Conservation (phyloP, 2,329 filamentous ascomycete genomes). For the Alternaria arborescens region DNA sequence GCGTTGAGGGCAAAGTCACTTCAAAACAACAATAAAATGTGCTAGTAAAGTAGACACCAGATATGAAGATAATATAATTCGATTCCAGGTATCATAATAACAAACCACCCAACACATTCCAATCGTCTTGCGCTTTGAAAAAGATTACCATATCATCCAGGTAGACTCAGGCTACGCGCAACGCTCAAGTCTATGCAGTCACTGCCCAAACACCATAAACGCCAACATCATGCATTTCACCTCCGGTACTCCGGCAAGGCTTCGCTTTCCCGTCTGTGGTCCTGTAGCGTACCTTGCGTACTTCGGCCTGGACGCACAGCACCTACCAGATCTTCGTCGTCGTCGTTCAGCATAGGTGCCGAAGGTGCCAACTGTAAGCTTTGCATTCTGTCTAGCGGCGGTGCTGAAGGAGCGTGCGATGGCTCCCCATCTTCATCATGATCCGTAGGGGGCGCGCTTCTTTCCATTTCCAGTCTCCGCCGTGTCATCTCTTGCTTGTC, state of each 20-base stretch:
- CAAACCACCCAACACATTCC: background rate
- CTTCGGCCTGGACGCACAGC: conserved; percentile 35
- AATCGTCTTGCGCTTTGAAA: background rate
- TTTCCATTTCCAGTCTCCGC: conserved; percentile 51
- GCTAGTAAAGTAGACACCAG: background rate
- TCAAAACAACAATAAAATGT: background rate
- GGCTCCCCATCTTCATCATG: conserved; percentile 31
- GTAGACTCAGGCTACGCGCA: background rate
- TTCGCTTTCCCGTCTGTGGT: conserved; percentile 32
- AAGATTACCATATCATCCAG: background rate
- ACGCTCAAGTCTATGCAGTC: conserved; percentile 5
- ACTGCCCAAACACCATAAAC: conserved; percentile 4
- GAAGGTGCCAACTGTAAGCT: conserved; percentile 33
- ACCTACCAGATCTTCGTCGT: conserved; percentile 44
- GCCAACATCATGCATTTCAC: conserved; percentile 20
- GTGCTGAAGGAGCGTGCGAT: conserved; percentile 30
- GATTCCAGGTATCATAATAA: background rate
- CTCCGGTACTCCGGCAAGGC: conserved; percentile 44
- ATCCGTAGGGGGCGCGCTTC: conserved; percentile 51
- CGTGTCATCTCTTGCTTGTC: conserved; percentile 82
- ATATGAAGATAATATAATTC: background rate
- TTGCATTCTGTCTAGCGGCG: conserved; percentile 21
- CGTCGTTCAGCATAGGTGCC: conserved; percentile 45
- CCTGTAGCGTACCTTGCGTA: conserved; percentile 4
- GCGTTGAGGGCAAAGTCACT: background rate